These are phyloP conservation scores for Lactifluus pinguis DNA, from an alignment of 768 basidiomycete species.

Conservation along the genomic window DNA sequence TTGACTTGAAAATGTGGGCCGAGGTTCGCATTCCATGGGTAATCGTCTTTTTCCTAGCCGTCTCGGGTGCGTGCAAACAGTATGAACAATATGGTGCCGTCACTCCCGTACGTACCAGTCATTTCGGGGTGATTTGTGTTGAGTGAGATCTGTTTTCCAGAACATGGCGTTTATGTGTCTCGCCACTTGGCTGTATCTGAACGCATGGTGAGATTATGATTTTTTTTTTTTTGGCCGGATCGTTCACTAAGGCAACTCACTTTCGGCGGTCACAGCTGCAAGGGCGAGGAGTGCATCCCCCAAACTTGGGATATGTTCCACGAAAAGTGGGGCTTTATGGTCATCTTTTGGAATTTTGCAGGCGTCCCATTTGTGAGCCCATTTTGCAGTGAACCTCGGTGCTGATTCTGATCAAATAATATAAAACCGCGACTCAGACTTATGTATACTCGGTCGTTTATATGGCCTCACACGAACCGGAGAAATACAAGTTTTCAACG, in stretches of 20 bases:
- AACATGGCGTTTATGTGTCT: constrained; percentile 97
- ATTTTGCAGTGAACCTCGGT: background rate
- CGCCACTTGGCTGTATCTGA: constrained; percentile 93
- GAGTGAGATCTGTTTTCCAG: constrained; percentile 29
- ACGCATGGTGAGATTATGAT: constrained; percentile 61
- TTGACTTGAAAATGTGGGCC: constrained; percentile 99
- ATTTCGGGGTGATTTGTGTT: background rate
- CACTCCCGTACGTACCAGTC: constrained; percentile 58
- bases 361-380: constrained; percentile 79
- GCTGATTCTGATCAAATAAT: background rate
- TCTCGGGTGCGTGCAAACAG: constrained; percentile 92
- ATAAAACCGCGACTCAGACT: constrained; percentile 42
- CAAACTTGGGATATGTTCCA: constrained; percentile 99
- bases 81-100: constrained; percentile 89
- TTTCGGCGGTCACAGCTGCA: constrained; percentile 41
- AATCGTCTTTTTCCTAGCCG: constrained; percentile 84
- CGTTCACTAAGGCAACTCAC: background rate
- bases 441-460: constrained; percentile 97
- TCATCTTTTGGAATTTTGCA: constrained; percentile 97
- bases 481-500: constrained; percentile 79
- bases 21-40: constrained; percentile 98
- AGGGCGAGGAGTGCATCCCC: constrained; percentile 91
- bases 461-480: constrained; percentile 92
- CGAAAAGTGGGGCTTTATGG: constrained; percentile 98
- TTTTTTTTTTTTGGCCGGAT: background rate